Evolutionary conservation across 2,329 filamentous ascomycete genomes (phyloP), one percentile per base, ranked within the genome.

Genomic region (Dactylellina haptotyla): DNA sequence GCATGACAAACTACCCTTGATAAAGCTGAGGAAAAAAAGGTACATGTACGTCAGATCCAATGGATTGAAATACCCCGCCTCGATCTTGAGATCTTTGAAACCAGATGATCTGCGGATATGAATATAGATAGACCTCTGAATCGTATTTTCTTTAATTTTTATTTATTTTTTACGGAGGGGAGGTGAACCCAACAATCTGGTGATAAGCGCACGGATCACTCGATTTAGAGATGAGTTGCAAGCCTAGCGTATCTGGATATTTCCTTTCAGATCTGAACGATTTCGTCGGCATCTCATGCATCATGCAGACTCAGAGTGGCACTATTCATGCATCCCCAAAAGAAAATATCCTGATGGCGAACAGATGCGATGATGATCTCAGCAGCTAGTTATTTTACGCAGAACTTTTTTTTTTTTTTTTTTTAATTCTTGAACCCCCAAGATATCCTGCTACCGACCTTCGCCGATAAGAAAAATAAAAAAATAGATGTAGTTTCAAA

Each of bases 61-160:
- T 53, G 43, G 26, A 45, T 53, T 45, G 25, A 16, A 30, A 43
- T 67, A 50, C 63, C 63, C 51, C 63, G 63, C 53, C 53, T 59
- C 63, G 63, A 53, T 67, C 43, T 56, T 30, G 9, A 57, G 53
- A 53, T 66, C 26, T 48, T 58, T 58, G 45, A 66, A 59, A 58
- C 63, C 53, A 41, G 34, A 41, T 54, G 50, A 54, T 54, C 50
- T 39, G 50, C 28, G 20, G 20, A 30, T 20, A 39, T 28, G 41
- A 43, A 20, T 34, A 51, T 30, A 48, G 59, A 64, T 37, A 39
- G 12, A 3, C 34, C 34, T 39, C 9, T 10, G 34, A 39, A 39
- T 39, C 34, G 34, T 10, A n/a, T 43, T 43, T 43, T 9, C 6
- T 43, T n/a, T 43, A n/a, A 8, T 16, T 18, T 39, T 25, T 66